Base-by-base conservation (phyloP, 1,139 yeast species). In the Suhomyces choctaworum region DNA sequence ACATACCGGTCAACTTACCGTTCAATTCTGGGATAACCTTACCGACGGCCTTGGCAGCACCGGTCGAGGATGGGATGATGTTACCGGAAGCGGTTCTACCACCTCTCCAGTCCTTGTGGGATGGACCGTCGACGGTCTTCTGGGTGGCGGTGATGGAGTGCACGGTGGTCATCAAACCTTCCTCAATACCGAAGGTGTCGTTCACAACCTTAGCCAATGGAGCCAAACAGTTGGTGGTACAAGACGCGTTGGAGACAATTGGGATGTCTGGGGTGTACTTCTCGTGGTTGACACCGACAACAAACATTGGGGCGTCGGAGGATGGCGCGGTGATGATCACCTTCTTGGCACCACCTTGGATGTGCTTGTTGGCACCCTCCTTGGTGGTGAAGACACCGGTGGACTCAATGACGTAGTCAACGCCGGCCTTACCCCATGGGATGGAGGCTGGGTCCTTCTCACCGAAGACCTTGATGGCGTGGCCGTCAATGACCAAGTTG, bases 41-140 rank as follows among this genome's bases (percentile, higher is more conserved):
- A 67, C 92, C 94, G 57, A 84, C 94, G 55, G 92, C 92, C 80
- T 84, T 84, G 62, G 95, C 95, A 62, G 94, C 94, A 78, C 94
- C 94, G 52, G 94, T 84, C 52, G 92, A 82, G 34, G 92, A 84
- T 64, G 94, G 94, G 59, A 84, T 84, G 65, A 84, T 82, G 85
- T 84, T 84, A 64, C 85, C 90, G 45, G 89, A 80, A 63, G 94
- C 94, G 60, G 94, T 81, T 73, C 94, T 82, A 68, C 94, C 94
- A 66, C 94, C 94, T 78, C 94, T 80, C 94, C 94, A 85, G 79
- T 85, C 94, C 80, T 84, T 84, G 78, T 80, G 83, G 66, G 92
- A 83, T 61, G 94, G 90, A 71, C 94, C 94, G 63, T 84, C 94
- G 52, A 84, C 94, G 49, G 90, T 82, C 82, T 84, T 84, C 72